Conservation (phyloP, 1,284 basidiomycete genomes). For the Cryptococcus floricola region DNA sequence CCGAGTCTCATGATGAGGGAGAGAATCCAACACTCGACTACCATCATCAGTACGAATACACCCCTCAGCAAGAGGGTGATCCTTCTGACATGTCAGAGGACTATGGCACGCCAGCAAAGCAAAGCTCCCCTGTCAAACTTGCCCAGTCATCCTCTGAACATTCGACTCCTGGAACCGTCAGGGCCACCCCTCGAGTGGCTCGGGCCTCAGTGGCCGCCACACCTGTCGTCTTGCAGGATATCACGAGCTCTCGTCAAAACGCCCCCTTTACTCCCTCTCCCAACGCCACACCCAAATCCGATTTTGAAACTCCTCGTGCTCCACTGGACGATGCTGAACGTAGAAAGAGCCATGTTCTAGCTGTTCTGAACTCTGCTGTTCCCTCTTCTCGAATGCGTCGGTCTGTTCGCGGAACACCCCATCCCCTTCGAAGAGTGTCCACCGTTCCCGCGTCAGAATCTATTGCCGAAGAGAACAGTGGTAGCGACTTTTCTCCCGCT, state of each 20-base stretch:
- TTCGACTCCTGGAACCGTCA: slow-evolving; percentile 19
- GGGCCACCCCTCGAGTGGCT: slow-evolving; percentile 2
- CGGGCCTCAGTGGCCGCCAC: background rate
- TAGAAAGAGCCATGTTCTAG: slow-evolving; percentile 39
- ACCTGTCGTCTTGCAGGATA: slow-evolving; percentile 24
- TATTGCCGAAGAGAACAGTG: slow-evolving; percentile 25
- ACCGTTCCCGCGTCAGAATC: slow-evolving; percentile 25
- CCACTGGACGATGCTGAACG: slow-evolving; percentile 34
- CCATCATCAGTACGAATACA: slow-evolving; percentile 14
- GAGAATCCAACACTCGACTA: slow-evolving; percentile 13
- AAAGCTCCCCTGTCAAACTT: slow-evolving; percentile 3
- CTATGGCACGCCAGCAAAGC: slow-evolving; percentile 8
- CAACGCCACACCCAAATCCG: background rate
- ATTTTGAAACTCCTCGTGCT: slow-evolving; percentile 32
- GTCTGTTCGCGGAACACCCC: slow-evolving; percentile 31
- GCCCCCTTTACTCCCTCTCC: slow-evolving; percentile 30
- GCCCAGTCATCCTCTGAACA: slow-evolving; percentile 1
- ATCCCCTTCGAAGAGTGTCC: slow-evolving; percentile 34
- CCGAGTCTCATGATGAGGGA: background rate
- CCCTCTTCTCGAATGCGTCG: slow-evolving; percentile 20
- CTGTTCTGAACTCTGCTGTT: slow-evolving; percentile 33
- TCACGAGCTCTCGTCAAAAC: slow-evolving; percentile 26
- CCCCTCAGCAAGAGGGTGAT: slow-evolving; percentile 2
- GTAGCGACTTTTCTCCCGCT: background rate
- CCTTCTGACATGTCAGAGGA: background rate